Evolutionary conservation across 768 basidiomycete genomes (phyloP), one percentile per base, ranked within the genome.

Genomic region (Lactifluus piperatus): DNA sequence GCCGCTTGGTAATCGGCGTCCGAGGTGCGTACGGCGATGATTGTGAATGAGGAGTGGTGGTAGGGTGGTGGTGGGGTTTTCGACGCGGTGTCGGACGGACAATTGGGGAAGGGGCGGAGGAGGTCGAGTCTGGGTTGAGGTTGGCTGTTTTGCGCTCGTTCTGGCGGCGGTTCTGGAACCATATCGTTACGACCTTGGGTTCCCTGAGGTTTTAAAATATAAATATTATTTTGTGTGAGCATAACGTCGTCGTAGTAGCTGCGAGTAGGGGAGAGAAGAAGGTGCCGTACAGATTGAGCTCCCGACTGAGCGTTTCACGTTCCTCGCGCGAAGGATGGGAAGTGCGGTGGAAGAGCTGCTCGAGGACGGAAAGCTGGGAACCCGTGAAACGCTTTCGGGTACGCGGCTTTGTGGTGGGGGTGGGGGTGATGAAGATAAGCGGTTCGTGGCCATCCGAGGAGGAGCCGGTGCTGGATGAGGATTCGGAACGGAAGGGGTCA

Each of bases 161-260:
- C 64, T 72, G 71, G 14, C 71, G 69, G 18, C 69, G 67, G 56
- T 72, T 72, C 56, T 72, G 71, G 62, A 72, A 71, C 71, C 71
- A 72, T 32, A 72, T 69, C 39, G 71, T 66, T 29, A 72, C 71
- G 44, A 67, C 68, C 37, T 71, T 68, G 32, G 62, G 47, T 22
- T 68, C 66, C 63, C 71, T 72, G 44, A 2, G n/a, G n/a, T n/a
- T n/a, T 18, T 22, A 30, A 43, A 18, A 5, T 24, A 16, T n/a
- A n/a, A n/a, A n/a, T n/a, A n/a, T n/a, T n/a, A n/a, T n/a, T n/a
- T n/a, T n/a, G n/a, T n/a, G n/a, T n/a, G n/a, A n/a, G n/a, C n/a
- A n/a, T n/a, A n/a, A n/a, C n/a, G n/a, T n/a, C n/a, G n/a, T n/a
- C n/a, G n/a, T n/a, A n/a, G n/a, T n/a, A n/a, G n/a, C n/a, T n/a